phyloP scores from a whole-genome alignment of 83 land plant genomes.

The Picea abies region DNA sequence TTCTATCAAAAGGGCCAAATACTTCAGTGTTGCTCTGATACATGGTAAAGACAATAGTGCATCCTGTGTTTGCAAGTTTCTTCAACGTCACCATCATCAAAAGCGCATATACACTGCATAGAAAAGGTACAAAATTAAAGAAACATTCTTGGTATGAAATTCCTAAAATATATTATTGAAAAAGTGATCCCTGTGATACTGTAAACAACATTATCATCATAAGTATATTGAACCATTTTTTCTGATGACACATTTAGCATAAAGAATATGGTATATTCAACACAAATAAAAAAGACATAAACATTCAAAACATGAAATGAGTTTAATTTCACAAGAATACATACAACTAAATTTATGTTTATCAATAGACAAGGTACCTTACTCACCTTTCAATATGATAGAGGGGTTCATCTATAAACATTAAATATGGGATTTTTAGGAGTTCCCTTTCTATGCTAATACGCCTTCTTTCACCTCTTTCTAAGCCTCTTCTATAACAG shows the following conservation, averaged over 20 bases:
- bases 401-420: slow-evolving; percentile 95
- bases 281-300: too few species aligned
- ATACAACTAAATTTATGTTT: too few species aligned
- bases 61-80: slow-evolving; percentile 82
- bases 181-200: too few species aligned
- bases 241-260: too few species aligned
- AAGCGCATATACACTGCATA: slow-evolving; percentile 82
- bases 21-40: slow-evolving; percentile 95
- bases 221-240: too few species aligned
- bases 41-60: slow-evolving; percentile 16
- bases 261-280: too few species aligned
- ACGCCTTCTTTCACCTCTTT: slow-evolving; percentile 85
- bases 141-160: too few species aligned
- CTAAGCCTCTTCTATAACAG: slow-evolving; percentile 80
- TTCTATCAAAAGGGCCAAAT: slow-evolving; percentile 91
- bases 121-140: not conserved
- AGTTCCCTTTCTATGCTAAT: slow-evolving; percentile 90
- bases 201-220: too few species aligned
- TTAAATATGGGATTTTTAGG: slow-evolving; percentile 70
- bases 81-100: slow-evolving; percentile 82
- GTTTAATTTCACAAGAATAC: too few species aligned
- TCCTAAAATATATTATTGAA: too few species aligned
- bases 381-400: slow-evolving; percentile 91
- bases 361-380: not conserved
- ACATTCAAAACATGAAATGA: too few species aligned